Evolutionary conservation across 805 yeast genomes (phyloP).

Genomic region (Clavispora vitiphila): DNA sequence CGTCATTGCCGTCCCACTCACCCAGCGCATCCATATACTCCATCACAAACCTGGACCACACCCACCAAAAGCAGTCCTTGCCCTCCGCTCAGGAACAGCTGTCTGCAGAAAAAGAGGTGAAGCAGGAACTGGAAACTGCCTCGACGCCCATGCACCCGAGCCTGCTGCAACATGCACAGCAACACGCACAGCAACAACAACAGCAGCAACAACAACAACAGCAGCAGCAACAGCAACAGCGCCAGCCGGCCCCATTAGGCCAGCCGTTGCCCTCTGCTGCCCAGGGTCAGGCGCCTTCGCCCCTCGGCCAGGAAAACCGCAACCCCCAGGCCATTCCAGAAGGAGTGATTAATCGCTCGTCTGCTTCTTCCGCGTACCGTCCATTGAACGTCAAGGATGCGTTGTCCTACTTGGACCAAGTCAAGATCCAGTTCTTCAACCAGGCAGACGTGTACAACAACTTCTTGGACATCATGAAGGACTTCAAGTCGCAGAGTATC

Average conservation of each 20-base stretch:
- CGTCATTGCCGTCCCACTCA: constrained; percentile 14
- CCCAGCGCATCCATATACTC: constrained; percentile 12
- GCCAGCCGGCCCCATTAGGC: constrained; percentile 15
- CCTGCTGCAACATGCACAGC: too few species aligned
- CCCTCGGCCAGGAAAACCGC: neutral
- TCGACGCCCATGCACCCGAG: constrained; percentile 6
- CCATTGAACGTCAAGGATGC: constrained; percentile 97
- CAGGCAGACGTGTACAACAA: constrained; percentile 96
- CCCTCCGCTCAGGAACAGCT: constrained; percentile 18
- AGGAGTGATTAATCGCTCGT: constrained; percentile 36
- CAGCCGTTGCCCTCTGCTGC: constrained; percentile 1
- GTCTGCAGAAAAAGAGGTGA: constrained; percentile 17
- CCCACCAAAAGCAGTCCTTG: constrained; percentile 27
- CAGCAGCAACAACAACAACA: constrained; percentile 7
- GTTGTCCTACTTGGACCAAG: constrained; percentile 89
- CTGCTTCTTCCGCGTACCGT: constrained; percentile 48
- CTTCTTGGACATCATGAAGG: constrained; percentile 97
- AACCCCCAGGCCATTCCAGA: constrained; percentile 9
- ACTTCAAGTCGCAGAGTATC: constrained; percentile 90
- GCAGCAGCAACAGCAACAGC: constrained; percentile 19
- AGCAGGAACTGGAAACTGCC: neutral
- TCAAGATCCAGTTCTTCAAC: constrained; percentile 82
- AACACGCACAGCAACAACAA: too few species aligned
- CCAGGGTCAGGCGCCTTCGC: constrained; percentile 18
- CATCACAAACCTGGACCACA: constrained; percentile 6